Percentiles rank a stretch among this genome's conserved stretches.
Conservation (phyloP, 306 rosid species). For the Aeschynomene evenia region DNA sequence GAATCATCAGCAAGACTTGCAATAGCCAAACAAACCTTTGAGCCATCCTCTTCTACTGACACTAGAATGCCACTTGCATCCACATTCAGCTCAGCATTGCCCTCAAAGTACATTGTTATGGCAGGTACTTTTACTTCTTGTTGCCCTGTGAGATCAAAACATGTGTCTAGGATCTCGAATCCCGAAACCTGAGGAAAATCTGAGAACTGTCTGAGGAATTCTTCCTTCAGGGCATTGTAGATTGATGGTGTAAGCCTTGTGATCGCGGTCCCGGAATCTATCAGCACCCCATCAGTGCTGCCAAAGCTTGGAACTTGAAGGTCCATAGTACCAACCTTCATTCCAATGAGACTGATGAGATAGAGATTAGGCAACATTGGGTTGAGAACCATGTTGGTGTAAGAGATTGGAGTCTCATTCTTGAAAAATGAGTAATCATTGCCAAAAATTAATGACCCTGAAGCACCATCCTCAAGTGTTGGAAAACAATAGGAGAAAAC, state of each 20-base stretch:
- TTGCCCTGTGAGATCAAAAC: constrained; percentile 65
- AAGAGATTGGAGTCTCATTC: constrained; percentile 64
- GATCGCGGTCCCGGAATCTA: constrained; percentile 89
- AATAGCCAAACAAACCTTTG: constrained; percentile 76
- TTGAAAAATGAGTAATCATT: constrained; percentile 55
- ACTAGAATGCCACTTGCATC: constrained; percentile 61
- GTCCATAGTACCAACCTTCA: constrained; percentile 58
- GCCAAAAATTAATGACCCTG: constrained; percentile 81
- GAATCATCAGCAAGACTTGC: constrained; percentile 61
- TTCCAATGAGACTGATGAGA: constrained; percentile 68
- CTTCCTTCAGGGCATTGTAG: constrained; percentile 60
- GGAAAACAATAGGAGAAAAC: constrained; percentile 91
- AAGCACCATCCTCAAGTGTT: constrained; percentile 45
- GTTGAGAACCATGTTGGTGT: constrained; percentile 64
- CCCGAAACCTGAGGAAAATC: constrained; percentile 59
- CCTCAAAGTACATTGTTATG: constrained; percentile 60
- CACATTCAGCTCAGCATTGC: constrained; percentile 53
- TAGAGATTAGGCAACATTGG: constrained; percentile 61
- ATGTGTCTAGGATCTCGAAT: constrained; percentile 72
- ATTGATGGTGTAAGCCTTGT: constrained; percentile 67
- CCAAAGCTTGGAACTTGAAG: constrained; percentile 39
- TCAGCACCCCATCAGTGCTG: constrained; percentile 40
- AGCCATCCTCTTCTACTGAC: constrained; percentile 54
- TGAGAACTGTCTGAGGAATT: constrained; percentile 68
- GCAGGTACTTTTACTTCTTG: constrained; percentile 58